These are phyloP conservation scores for Penicillium sclerotiorum DNA, from an alignment of 2,329 filamentous ascomycete genomes.

Conservation along the genomic window DNA sequence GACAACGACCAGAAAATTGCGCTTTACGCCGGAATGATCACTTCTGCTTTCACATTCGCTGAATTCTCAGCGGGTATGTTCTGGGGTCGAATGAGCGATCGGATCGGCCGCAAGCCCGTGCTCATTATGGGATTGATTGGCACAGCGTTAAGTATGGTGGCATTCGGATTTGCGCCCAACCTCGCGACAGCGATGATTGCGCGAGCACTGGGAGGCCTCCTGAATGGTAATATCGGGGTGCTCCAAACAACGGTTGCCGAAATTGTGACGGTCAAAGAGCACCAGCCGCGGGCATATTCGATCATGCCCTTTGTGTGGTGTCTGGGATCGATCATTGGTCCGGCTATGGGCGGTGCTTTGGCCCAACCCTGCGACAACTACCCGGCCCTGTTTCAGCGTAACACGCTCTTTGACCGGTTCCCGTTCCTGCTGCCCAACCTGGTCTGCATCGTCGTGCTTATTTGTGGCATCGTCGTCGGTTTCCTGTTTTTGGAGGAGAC, in stretches of 20 bases:
- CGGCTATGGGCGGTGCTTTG: constrained; percentile 85
- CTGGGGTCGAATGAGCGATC: constrained; percentile 92
- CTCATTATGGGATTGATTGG: constrained; percentile 86
- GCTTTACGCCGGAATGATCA: constrained; percentile 93
- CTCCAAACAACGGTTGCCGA: constrained; percentile 94
- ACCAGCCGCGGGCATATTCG: constrained; percentile 91
- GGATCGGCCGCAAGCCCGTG: constrained; percentile 88
- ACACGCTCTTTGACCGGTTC: constrained; percentile 79
- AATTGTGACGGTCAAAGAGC: constrained; percentile 87
- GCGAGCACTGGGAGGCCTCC: constrained; percentile 81
- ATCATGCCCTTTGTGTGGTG: constrained; percentile 99
- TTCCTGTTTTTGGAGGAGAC: constrained; percentile 93
- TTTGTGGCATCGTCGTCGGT: constrained; percentile 74
- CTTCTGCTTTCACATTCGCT: constrained; percentile 91
- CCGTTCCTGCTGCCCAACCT: constrained; percentile 91
- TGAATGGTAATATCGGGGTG: constrained; percentile 97
- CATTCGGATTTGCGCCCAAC: constrained; percentile 87
- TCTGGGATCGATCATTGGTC: constrained; percentile 91
- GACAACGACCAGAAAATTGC: constrained; percentile 78
- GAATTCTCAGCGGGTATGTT: constrained; percentile 91
- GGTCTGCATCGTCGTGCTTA: constrained; percentile 79
- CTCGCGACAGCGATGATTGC: constrained; percentile 82
- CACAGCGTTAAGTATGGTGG: constrained; percentile 87
- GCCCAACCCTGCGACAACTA: constrained; percentile 85
- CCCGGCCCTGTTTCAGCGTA: constrained; percentile 69